These are phyloP conservation scores for Aspergillus glaucus DNA, from an alignment of 2,329 filamentous ascomycete species.

Conservation along the genomic window DNA sequence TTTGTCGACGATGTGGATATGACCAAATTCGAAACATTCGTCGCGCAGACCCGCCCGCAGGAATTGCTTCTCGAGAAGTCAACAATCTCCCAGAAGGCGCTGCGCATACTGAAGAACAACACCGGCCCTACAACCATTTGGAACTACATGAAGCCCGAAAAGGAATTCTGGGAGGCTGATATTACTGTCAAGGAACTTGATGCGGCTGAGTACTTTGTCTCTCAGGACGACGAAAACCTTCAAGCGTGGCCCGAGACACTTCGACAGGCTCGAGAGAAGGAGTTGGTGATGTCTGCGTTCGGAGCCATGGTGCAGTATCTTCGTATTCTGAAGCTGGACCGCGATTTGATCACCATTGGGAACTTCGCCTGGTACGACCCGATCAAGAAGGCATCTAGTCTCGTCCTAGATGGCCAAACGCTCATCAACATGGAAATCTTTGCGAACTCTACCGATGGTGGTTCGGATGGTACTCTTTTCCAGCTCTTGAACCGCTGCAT, in stretches of 20 bases:
- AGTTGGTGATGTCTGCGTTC: conserved; percentile 81
- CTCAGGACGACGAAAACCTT: conserved; percentile 49
- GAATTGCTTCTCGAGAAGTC: conserved; percentile 88
- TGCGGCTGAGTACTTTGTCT: conserved; percentile 70
- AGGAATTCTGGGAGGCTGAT: conserved; percentile 88
- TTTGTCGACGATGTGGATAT: conserved; percentile 88
- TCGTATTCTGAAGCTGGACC: conserved; percentile 78
- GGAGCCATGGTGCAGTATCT: conserved; percentile 87
- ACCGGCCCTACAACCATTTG: conserved; percentile 87
- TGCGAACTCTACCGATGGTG: conserved; percentile 82
- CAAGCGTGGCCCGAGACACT: conserved; percentile 74
- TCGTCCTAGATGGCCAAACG: conserved; percentile 92
- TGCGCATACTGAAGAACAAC: conserved; percentile 94
- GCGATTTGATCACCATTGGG: conserved; percentile 76
- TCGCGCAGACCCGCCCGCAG: conserved; percentile 83
- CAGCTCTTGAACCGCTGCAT: conserved; percentile 86
- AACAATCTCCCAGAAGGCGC: conserved; percentile 74
- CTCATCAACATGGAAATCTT: conserved; percentile 98
- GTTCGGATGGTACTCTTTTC: conserved; percentile 80
- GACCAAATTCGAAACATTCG: conserved; percentile 94
- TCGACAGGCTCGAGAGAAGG: conserved; percentile 65
- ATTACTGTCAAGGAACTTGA: conserved; percentile 74
- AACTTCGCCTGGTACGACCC: conserved; percentile 91
- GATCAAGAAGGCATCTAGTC: conserved; percentile 79
- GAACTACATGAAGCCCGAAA: conserved; percentile 81